Conservation (phyloP, 768 basidiomycete species). For the Leucocoprinus sp. region DNA sequence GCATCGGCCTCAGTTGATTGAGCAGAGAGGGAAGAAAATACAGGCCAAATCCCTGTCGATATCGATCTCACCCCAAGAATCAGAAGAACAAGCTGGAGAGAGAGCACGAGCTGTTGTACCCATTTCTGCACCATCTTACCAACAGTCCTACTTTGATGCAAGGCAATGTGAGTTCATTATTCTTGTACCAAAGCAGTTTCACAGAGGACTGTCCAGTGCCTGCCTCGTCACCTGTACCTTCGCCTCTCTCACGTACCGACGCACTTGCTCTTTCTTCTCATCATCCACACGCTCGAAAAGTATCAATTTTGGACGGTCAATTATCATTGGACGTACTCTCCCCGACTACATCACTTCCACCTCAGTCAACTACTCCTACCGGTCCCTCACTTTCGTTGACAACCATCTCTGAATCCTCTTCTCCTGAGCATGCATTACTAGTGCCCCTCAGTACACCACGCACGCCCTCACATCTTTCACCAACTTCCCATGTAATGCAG, state of each 20-base stretch:
- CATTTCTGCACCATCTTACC: conserved; percentile 24
- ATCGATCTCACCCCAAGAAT: conserved; percentile 44
- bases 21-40: conserved; percentile 45
- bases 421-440: conserved; percentile 29
- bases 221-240: conserved; percentile 28
- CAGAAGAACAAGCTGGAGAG: conserved; percentile 28
- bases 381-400: conserved; percentile 19
- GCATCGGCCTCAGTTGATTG: conserved; percentile 39
- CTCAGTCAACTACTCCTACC: conserved; percentile 31
- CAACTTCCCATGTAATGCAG: conserved; percentile 22
- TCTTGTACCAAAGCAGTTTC: conserved; percentile 5
- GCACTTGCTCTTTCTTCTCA: conserved; percentile 44
- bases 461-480: conserved; percentile 20
- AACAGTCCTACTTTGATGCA: conserved; percentile 19
- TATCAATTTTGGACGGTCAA: conserved; percentile 53
- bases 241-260: conserved; percentile 43
- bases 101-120: conserved; percentile 15
- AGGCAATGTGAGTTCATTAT: conserved; percentile 15
- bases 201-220: conserved; percentile 18
- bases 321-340: conserved; percentile 25
- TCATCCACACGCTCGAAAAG: conserved; percentile 75
- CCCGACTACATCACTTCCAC: conserved; percentile 22
- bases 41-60: conserved; percentile 62
- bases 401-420: conserved; percentile 10
- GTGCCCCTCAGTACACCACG: conserved; percentile 27